Conservation (phyloP, 768 basidiomycete species). For the Psilocybe tampanensis region DNA sequence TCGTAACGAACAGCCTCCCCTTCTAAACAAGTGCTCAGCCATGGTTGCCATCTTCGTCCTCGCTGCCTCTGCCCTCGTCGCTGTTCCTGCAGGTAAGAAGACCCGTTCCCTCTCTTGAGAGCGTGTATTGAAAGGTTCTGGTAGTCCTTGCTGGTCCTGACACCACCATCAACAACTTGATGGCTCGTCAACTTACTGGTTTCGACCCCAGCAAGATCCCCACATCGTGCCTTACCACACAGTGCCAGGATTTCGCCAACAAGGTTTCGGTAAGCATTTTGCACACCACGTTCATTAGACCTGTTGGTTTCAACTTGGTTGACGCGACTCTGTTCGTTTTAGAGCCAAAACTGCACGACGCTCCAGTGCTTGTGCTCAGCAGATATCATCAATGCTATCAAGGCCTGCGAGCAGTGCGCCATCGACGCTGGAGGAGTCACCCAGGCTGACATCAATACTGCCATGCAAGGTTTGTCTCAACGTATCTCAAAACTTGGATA, state of each 20-base stretch:
- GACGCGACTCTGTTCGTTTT: too few species aligned
- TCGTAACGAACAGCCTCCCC: too few species aligned
- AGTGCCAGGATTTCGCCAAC: conserved; percentile 9
- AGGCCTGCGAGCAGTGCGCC: conserved; percentile 15
- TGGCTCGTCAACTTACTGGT: conserved; percentile 13
- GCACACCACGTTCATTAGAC: not conserved
- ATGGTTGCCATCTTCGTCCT: conserved; percentile 9
- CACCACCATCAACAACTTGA: not conserved
- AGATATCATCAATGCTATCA: conserved; percentile 5
- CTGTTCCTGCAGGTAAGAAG: conserved; percentile 1
- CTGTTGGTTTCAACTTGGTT: not conserved
- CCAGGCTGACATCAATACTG: conserved; percentile 10
- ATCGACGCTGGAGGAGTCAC: conserved; percentile 8
- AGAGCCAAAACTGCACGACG: conserved; percentile 6
- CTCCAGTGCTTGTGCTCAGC: conserved; percentile 19
- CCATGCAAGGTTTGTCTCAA: conserved; percentile 9
- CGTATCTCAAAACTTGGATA: not conserved
- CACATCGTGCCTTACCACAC: conserved; percentile 3
- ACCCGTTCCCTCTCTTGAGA: not conserved
- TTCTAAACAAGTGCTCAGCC: not conserved
- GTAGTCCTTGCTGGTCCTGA: not conserved
- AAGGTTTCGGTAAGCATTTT: conserved; percentile 1
- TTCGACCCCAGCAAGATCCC: conserved; percentile 15
- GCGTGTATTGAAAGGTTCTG: too few species aligned
- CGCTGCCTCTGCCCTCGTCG: not conserved